Percentiles rank a stretch among this genome's conserved stretches.
phyloP scores from a whole-genome alignment of 208 protist species.

The Leishmania turanica region DNA sequence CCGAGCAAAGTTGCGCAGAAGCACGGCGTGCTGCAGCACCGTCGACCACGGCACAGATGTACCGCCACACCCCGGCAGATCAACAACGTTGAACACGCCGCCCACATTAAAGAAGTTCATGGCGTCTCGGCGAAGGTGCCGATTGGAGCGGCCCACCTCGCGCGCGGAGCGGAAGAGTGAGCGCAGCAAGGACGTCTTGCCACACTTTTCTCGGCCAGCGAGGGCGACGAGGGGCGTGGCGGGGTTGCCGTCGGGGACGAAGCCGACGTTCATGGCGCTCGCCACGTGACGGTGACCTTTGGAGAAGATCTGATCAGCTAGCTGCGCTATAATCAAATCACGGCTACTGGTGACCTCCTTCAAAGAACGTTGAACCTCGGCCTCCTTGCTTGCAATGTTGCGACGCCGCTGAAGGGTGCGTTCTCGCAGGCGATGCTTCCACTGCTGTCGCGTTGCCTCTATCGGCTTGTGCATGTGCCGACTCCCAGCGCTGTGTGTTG shows the following conservation, averaged over 20 bases:
- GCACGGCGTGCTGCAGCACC: slow-evolving; percentile 80
- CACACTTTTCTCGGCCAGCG: slow-evolving; percentile 61
- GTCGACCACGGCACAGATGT: slow-evolving; percentile 85
- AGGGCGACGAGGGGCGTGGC: slow-evolving; percentile 81
- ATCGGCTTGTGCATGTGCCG: slow-evolving; percentile 54
- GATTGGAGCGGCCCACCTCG: slow-evolving; percentile 78
- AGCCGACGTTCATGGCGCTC: slow-evolving; percentile 80
- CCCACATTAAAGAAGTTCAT: slow-evolving; percentile 93
- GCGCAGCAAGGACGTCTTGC: slow-evolving; percentile 81
- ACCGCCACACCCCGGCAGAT: slow-evolving; percentile 82
- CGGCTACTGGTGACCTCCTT: slow-evolving; percentile 54
- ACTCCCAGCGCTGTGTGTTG: slow-evolving; percentile 49
- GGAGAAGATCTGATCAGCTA: slow-evolving; percentile 87
- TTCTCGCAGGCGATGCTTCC: slow-evolving; percentile 47
- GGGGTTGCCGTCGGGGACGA: slow-evolving; percentile 87
- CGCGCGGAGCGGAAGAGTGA: slow-evolving; percentile 74
- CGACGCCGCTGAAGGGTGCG: slow-evolving; percentile 37
- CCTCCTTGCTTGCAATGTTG: slow-evolving; percentile 54
- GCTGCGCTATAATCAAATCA: slow-evolving; percentile 72
- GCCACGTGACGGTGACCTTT: slow-evolving; percentile 71
- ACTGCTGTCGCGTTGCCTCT: slow-evolving; percentile 30
- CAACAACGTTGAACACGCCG: slow-evolving; percentile 83
- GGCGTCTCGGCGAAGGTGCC: slow-evolving; percentile 68
- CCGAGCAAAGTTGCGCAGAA: slow-evolving; percentile 82
- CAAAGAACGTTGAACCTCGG: slow-evolving; percentile 40